Conservation (phyloP, 2,329 filamentous ascomycete genomes). For the Hymenoscyphus fructigenus region DNA sequence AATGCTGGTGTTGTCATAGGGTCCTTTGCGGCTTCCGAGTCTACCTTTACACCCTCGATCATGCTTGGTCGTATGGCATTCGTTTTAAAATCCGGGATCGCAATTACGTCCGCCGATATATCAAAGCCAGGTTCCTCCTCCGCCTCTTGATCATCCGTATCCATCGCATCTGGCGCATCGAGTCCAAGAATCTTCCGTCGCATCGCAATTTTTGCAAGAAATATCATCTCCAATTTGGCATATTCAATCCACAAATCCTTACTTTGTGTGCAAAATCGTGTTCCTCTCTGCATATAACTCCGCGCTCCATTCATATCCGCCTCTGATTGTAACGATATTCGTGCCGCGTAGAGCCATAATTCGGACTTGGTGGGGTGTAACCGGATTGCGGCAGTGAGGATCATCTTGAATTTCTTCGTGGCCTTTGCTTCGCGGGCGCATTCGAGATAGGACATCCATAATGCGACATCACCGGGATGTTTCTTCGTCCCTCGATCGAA, state of each 20-base stretch:
- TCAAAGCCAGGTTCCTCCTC: slow-evolving; percentile 25
- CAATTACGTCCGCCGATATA: slow-evolving; percentile 51
- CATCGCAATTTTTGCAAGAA: slow-evolving; percentile 76
- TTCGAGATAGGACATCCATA: slow-evolving; percentile 90
- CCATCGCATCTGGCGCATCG: slow-evolving; percentile 49
- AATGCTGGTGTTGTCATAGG: slow-evolving; percentile 69
- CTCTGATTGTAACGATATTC: slow-evolving; percentile 72
- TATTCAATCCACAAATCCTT: slow-evolving; percentile 84
- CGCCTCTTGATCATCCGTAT: slow-evolving; percentile 32
- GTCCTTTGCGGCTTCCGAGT: slow-evolving; percentile 38
- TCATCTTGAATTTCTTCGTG: slow-evolving; percentile 62
- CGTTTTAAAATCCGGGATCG: slow-evolving; percentile 51
- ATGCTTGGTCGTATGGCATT: slow-evolving; percentile 46
- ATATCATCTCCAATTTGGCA: slow-evolving; percentile 87
- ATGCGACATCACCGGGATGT: slow-evolving; percentile 74
- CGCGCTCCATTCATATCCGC: slow-evolving; percentile 86
- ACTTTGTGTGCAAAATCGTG: slow-evolving; percentile 81
- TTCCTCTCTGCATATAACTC: slow-evolving; percentile 82
- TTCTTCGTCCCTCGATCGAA: slow-evolving; percentile 83
- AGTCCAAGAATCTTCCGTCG: slow-evolving; percentile 68
- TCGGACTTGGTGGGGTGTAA: slow-evolving; percentile 81
- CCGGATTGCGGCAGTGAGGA: slow-evolving; percentile 69
- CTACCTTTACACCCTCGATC: slow-evolving; percentile 55
- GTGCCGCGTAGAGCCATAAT: slow-evolving; percentile 82
- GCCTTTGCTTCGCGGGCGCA: slow-evolving; percentile 71